Conservation (phyloP, 352 stramenopile species). For the Phytophthora syringae region DNA sequence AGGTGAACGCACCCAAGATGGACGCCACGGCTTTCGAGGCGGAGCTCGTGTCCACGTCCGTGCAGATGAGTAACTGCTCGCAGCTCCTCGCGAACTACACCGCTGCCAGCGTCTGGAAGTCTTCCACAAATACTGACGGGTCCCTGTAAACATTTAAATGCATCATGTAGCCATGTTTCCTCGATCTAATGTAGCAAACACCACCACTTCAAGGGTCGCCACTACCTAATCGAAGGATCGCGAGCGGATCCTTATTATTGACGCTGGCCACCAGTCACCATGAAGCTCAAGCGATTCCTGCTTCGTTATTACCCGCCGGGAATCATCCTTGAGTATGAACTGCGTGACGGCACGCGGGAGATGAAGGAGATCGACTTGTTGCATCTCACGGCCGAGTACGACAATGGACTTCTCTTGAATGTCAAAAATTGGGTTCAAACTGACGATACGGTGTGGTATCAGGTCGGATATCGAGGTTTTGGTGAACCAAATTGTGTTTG, state of each 20-base stretch:
- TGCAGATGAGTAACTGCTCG: constrained; percentile 22
- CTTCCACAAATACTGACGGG: not conserved
- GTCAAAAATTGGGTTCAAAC: not conserved
- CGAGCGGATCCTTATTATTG: constrained; percentile 25
- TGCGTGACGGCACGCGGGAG: constrained; percentile 92
- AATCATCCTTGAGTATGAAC: constrained; percentile 97
- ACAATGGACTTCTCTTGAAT: not conserved
- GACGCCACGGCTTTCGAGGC: constrained; percentile 8
- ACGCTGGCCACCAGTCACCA: constrained; percentile 33
- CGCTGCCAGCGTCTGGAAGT: constrained; percentile 19
- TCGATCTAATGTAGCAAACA: constrained; percentile 29
- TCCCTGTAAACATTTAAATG: too few species aligned
- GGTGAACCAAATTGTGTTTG: constrained; percentile 96
- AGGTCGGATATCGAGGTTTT: constrained; percentile 94
- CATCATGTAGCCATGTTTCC: constrained; percentile 17
- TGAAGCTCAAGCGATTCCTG: constrained; percentile 97
- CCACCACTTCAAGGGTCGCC: constrained; percentile 25
- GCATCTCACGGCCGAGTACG: constrained; percentile 92
- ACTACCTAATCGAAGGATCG: constrained; percentile 16
- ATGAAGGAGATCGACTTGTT: constrained; percentile 97
- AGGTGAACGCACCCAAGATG: constrained; percentile 28
- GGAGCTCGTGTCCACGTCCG: constrained; percentile 10
- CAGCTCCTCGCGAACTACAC: constrained; percentile 23
- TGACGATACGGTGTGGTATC: not conserved
- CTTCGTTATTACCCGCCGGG: constrained; percentile 95